A percentile compares a stretch with the other conserved stretches of the same genome.
Evolutionary conservation across 768 basidiomycete species (phyloP).

Genomic region (Lactarius sp.): DNA sequence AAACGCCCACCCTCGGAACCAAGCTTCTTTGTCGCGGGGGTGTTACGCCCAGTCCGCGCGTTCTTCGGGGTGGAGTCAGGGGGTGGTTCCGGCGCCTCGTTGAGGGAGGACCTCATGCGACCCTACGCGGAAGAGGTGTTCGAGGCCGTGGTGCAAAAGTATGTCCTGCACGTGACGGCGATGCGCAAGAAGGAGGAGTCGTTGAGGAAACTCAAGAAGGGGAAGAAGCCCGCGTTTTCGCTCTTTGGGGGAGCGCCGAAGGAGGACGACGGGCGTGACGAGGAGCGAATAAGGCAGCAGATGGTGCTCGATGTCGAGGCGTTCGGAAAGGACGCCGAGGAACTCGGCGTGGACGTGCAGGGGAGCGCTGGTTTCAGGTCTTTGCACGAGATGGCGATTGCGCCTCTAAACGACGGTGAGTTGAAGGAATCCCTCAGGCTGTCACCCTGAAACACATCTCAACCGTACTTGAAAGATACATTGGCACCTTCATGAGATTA

Average conservation of each 20-base stretch:
- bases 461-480: neutral
- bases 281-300: slow-evolving; percentile 81
- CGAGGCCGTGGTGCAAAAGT: slow-evolving; percentile 66
- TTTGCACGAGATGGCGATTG: slow-evolving; percentile 58
- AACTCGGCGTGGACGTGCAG: slow-evolving; percentile 59
- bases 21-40: slow-evolving; percentile 78
- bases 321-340: slow-evolving; percentile 71
- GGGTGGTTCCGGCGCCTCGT: slow-evolving; percentile 53
- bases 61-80: slow-evolving; percentile 62
- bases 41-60: slow-evolving; percentile 72
- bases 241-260: slow-evolving; percentile 61
- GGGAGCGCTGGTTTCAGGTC: slow-evolving; percentile 48
- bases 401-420: slow-evolving; percentile 35
- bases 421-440: neutral
- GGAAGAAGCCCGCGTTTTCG: slow-evolving; percentile 73
- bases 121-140: slow-evolving; percentile 60
- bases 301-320: slow-evolving; percentile 85
- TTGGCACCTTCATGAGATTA: neutral
- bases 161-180: slow-evolving; percentile 62
- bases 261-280: slow-evolving; percentile 74
- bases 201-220: slow-evolving; percentile 79
- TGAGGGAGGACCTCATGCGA: slow-evolving; percentile 52
- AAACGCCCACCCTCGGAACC: slow-evolving; percentile 69
- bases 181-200: slow-evolving; percentile 95
- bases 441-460: neutral